These are phyloP conservation scores for Trypanosoma vivax DNA, from an alignment of 208 protist species.

Conservation along the genomic window DNA sequence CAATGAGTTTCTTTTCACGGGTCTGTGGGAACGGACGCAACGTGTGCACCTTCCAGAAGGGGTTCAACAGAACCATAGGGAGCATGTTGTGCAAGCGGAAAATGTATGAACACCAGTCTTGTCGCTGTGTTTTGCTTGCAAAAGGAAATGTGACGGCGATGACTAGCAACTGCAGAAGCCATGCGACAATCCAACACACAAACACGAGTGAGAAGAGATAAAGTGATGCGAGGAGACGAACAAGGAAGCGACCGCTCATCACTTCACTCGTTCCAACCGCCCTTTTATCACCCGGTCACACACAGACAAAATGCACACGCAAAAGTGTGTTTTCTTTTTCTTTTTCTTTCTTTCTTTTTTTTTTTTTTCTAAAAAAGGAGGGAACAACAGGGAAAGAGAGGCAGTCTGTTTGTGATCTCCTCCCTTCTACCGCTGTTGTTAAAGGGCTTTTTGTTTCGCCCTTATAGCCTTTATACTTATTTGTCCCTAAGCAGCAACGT, in stretches of 20 bases:
- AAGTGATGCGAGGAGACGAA: constrained; percentile 44
- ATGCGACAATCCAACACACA: constrained; percentile 55
- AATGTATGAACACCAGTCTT: constrained; percentile 73
- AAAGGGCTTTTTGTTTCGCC: no score
- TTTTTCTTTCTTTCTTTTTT: not conserved
- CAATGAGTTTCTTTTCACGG: constrained; percentile 53
- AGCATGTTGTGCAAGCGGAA: constrained; percentile 62
- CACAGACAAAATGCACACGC: no score
- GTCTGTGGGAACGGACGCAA: constrained; percentile 61
- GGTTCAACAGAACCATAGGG: constrained; percentile 62
- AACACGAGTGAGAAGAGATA: constrained; percentile 46
- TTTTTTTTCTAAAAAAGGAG: not conserved
- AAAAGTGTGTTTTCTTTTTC: not conserved
- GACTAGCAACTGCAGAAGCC: constrained; percentile 56
- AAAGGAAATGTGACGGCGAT: constrained; percentile 60
- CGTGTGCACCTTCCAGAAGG: constrained; percentile 68
- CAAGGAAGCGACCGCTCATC: constrained; percentile 5
- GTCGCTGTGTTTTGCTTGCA: constrained; percentile 34
- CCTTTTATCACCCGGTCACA: constrained; percentile 1
- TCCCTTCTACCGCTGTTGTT: no score
- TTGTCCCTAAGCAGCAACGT: no score
- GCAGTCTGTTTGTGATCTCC: no score
- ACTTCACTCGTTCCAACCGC: not conserved
- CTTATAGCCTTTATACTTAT: no score
- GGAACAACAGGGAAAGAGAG: no score